Conservation (phyloP, 306 rosid species). For the Herpetospermum pedunculosum region DNA sequence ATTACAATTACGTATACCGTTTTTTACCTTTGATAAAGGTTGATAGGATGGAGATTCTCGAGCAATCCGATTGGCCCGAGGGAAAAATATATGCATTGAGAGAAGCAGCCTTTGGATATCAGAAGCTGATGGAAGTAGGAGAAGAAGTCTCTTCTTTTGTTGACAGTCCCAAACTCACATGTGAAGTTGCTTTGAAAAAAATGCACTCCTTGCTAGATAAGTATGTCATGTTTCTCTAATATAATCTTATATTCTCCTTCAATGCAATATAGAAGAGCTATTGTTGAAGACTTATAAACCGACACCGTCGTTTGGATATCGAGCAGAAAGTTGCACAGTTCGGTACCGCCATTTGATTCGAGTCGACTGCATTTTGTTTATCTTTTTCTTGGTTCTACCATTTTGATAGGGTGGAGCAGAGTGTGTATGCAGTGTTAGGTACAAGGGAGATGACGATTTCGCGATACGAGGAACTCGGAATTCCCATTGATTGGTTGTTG, state of each 20-base stretch:
- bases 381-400: not conserved
- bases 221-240: conserved; percentile 27
- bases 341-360: not conserved
- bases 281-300: not conserved
- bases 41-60: conserved; percentile 83
- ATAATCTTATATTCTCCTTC: not conserved
- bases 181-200: conserved; percentile 80
- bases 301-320: not conserved
- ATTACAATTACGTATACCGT: not conserved
- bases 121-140: conserved; percentile 74
- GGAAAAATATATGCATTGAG: conserved; percentile 87
- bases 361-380: not conserved
- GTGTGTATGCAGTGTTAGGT: conserved; percentile 62
- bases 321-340: not conserved
- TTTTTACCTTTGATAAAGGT: conserved; percentile 36
- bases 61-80: conserved; percentile 98
- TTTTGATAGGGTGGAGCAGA: conserved; percentile 64
- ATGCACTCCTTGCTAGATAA: conserved; percentile 89
- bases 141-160: conserved; percentile 57
- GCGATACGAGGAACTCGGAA: conserved; percentile 75
- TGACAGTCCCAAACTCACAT: conserved; percentile 67
- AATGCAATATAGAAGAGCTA: not conserved
- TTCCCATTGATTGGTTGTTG: conserved; percentile 71
- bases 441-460: conserved; percentile 81
- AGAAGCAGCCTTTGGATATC: conserved; percentile 92